These are phyloP conservation scores for Podospora pseudopauciseta DNA, from an alignment of 495 filamentous ascomycete species.

Conservation along the genomic window DNA sequence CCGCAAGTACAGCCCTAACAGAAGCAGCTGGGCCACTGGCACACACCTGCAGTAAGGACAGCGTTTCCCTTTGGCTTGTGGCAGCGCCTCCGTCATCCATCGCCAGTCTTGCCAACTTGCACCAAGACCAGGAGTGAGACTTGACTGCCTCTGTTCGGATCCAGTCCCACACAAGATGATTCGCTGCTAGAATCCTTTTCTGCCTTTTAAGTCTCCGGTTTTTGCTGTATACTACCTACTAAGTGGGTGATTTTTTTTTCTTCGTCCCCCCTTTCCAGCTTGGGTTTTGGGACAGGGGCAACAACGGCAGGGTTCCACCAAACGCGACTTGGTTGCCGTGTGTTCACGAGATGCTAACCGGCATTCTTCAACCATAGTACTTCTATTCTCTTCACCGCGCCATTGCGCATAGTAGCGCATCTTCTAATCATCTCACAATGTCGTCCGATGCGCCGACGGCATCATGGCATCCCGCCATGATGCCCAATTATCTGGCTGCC, in stretches of 20 bases:
- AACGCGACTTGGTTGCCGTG: conserved; percentile 15
- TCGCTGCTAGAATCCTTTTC: conserved; percentile 17
- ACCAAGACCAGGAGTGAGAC: conserved; percentile 4
- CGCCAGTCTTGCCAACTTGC: conserved; percentile 28
- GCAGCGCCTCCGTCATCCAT: conserved; percentile 15
- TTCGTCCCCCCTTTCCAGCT: background rate
- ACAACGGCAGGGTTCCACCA: background rate
- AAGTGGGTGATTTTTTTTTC: conserved; percentile 14
- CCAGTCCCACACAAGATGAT: conserved; percentile 18
- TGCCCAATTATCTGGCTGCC: conserved; percentile 47
- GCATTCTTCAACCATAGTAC: conserved; percentile 19
- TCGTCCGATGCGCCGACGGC: conserved; percentile 40
- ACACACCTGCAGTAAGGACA: conserved; percentile 20
- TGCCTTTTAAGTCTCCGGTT: conserved; percentile 7
- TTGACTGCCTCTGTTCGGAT: background rate
- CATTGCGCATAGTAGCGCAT: conserved; percentile 27
- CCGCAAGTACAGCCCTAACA: conserved; percentile 8
- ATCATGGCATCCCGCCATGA: conserved; percentile 55
- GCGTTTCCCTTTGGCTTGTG: conserved; percentile 21
- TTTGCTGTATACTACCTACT: conserved; percentile 22
- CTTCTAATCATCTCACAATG: conserved; percentile 37
- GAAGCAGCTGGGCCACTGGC: background rate
- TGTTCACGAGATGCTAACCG: conserved; percentile 7
- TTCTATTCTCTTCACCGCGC: conserved; percentile 30
- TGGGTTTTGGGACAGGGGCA: conserved; percentile 18